These are phyloP conservation scores for Fraxinus sp. DNA, from an alignment of 305 asterid genomes.

Conservation along the genomic window DNA sequence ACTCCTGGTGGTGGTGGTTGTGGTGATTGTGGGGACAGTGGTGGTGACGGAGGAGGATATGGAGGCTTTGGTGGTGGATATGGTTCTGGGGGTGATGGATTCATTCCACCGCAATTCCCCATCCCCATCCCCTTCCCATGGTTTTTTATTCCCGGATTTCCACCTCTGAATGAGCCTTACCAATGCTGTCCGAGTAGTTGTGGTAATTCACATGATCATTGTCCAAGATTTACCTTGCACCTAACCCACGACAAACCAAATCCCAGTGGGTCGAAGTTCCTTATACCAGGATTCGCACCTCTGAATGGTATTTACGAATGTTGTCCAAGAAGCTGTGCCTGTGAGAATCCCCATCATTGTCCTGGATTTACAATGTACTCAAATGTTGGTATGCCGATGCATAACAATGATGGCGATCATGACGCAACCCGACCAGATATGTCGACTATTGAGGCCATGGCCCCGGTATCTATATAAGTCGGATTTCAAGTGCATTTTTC, in stretches of 20 bases:
- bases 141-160: neutral
- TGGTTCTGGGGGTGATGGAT: conserved; percentile 1
- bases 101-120: neutral
- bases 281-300: conserved; percentile 2
- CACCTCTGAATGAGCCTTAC: conserved; percentile 6
- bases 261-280: neutral
- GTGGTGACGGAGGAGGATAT: neutral
- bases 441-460: neutral
- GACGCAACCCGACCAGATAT: neutral
- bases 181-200: neutral
- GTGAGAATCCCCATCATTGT: neutral
- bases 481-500: neutral
- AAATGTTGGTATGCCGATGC: neutral
- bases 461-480: neutral
- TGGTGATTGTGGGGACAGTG: neutral
- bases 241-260: neutral
- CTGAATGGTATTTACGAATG: conserved; percentile 11
- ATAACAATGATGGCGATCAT: neutral
- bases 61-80: neutral
- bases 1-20: neutral
- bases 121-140: neutral
- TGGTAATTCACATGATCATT: neutral
- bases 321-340: conserved; percentile 1
- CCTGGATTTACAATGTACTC: conserved; percentile 1
- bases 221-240: neutral